Evolutionary conservation across 352 stramenopile genomes (phyloP), one percentile per base, ranked within the genome.

Genomic region (Phytophthora hybrid): DNA sequence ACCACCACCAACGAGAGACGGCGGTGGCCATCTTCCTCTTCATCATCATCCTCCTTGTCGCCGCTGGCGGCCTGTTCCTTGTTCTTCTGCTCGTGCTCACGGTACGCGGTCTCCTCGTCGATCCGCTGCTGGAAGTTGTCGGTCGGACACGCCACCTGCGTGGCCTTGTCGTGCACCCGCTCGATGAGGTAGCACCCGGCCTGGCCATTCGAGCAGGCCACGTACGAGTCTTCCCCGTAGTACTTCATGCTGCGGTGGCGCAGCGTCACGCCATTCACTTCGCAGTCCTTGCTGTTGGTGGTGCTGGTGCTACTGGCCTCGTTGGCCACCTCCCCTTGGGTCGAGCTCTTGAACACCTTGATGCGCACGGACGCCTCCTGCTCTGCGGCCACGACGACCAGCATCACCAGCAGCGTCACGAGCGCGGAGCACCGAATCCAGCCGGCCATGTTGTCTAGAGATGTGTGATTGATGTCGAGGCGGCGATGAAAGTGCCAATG

Each of bases 201-300:
- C 56, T 78, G 65, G 53, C 85, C 82, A 53, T 85, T 76, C 58
- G 84, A 90, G 75, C 87, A 94, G 23, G 87, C 84, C 29, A 92
- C 82, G 73, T 94, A 94, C 76, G 83, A 70, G 74, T 92, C 88
- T 51, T 90, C 81, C 31, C 72, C 71, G 64, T 93, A 94, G 74
- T 91, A 92, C 55, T 88, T 84, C 75, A 94, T 81, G 47, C 78
- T 88, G 51, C 82, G 83, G 71, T 93, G 85, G 32, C 73, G 76
- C 65, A 93, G 69, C 57, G 55, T 73, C 63, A 93, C 70, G 59
- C 83, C 84, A 64, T 81, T 89, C 59, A 92, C 77, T 37, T 85
- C 67, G 64, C 85, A 93, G 66, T 85, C 80, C 14, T 81, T 76
- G n/a, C 39, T 66, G 37, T 64, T 81, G 26, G 34, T 59, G 4